Evolutionary conservation across 2,329 filamentous ascomycete species (phyloP).

Genomic region (Aspergillus unguis): DNA sequence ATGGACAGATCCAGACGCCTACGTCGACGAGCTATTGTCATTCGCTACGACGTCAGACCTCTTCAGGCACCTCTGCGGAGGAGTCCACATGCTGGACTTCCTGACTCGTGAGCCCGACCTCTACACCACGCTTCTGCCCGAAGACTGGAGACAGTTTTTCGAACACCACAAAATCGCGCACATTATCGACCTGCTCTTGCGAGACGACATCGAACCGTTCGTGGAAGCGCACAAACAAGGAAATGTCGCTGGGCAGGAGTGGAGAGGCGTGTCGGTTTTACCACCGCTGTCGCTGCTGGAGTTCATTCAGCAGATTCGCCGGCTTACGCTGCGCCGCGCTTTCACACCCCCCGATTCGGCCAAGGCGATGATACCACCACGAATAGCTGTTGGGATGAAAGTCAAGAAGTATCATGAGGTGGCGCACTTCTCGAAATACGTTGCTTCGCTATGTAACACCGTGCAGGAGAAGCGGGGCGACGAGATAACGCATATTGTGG

Average conservation of each 20-base stretch:
- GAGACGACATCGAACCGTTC: conserved; percentile 63
- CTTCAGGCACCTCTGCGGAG: conserved; percentile 87
- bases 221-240: conserved; percentile 16
- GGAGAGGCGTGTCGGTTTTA: conserved; percentile 40
- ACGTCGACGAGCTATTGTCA: conserved; percentile 71
- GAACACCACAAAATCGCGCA: conserved; percentile 66
- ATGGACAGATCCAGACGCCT: conserved; percentile 70
- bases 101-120: conserved; percentile 81
- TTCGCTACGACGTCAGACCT: conserved; percentile 72
- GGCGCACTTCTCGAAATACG: conserved; percentile 80
- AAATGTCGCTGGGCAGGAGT: conserved; percentile 24
- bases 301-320: conserved; percentile 70
- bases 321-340: conserved; percentile 63
- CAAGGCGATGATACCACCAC: conserved; percentile 58
- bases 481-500: conserved; percentile 77
- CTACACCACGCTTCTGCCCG: conserved; percentile 71
- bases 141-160: conserved; percentile 80
- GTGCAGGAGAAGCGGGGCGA: conserved; percentile 48
- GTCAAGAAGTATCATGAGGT: conserved; percentile 96
- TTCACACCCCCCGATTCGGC: conserved; percentile 46
- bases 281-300: conserved; percentile 60
- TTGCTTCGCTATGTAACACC: conserved; percentile 63
- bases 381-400: conserved; percentile 86
- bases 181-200: conserved; percentile 75
- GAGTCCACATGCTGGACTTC: conserved; percentile 96